Conservation (phyloP, 2,329 filamentous ascomycete genomes). For the Cladosporium sp. region DNA sequence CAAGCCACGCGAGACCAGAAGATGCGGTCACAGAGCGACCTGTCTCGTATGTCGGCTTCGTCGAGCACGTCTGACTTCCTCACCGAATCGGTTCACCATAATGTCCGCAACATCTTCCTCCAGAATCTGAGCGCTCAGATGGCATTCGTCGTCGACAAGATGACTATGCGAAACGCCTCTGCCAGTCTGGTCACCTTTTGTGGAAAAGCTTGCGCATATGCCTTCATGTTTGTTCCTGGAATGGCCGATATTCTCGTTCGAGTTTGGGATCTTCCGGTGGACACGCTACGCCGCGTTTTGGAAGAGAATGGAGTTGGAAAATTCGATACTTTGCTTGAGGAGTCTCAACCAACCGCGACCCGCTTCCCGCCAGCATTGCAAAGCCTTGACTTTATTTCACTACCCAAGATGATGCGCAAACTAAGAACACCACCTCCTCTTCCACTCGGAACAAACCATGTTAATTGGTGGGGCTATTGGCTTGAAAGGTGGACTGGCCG, state of each 20-base stretch:
- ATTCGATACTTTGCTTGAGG: slow-evolving; percentile 45
- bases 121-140: slow-evolving; percentile 80
- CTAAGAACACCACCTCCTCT: slow-evolving; percentile 63
- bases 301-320: slow-evolving; percentile 60
- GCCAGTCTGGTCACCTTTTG: slow-evolving; percentile 71
- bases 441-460: slow-evolving; percentile 64
- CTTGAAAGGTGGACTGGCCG: slow-evolving; percentile 78
- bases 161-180: slow-evolving; percentile 71
- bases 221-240: slow-evolving; percentile 87
- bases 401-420: slow-evolving; percentile 55
- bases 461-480: slow-evolving; percentile 86
- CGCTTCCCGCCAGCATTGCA: slow-evolving; percentile 67
- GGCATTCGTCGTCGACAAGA: slow-evolving; percentile 80
- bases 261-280: slow-evolving; percentile 69
- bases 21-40: slow-evolving; percentile 42
- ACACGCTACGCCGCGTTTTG: slow-evolving; percentile 66
- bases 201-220: slow-evolving; percentile 85
- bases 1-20: slow-evolving; percentile 52
- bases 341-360: slow-evolving; percentile 60
- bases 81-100: slow-evolving; percentile 75
- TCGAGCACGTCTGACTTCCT: slow-evolving; percentile 64
- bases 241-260: slow-evolving; percentile 78
- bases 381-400: slow-evolving; percentile 55
- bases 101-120: slow-evolving; percentile 80
- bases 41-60: slow-evolving; percentile 55